phyloP scores from a whole-genome alignment of 495 filamentous ascomycete species.

The Friedmanniomyces endolithicus region DNA sequence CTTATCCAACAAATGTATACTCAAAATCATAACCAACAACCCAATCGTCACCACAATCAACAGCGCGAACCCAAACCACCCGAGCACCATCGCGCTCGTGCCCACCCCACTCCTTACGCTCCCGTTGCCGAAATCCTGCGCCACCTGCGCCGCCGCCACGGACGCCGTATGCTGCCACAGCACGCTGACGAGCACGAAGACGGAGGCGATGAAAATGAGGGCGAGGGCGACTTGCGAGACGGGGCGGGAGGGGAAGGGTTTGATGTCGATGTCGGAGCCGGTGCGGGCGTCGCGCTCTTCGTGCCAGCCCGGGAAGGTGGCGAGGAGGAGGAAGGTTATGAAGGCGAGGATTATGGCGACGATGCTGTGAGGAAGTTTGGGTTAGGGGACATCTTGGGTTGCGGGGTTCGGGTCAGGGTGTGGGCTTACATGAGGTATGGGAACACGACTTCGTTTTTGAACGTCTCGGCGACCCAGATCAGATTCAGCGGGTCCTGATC shows the following conservation, averaged over 20 bases:
- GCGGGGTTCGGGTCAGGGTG: background rate
- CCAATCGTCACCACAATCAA: slow-evolving; percentile 91
- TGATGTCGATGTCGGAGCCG: slow-evolving; percentile 57
- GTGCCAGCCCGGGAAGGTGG: slow-evolving; percentile 74
- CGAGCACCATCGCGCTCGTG: slow-evolving; percentile 84
- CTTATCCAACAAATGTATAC: slow-evolving; percentile 55
- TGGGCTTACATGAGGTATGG: slow-evolving; percentile 55
- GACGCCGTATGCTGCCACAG: slow-evolving; percentile 81
- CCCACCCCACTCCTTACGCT: slow-evolving; percentile 81
- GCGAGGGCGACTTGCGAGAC: slow-evolving; percentile 64
- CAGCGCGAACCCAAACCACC: slow-evolving; percentile 90
- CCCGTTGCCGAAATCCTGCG: slow-evolving; percentile 90
- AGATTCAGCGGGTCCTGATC: slow-evolving; percentile 71
- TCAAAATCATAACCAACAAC: slow-evolving; percentile 87
- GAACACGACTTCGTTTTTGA: slow-evolving; percentile 73
- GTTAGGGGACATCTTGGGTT: background rate
- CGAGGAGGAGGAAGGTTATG: slow-evolving; percentile 59
- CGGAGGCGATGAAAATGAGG: slow-evolving; percentile 66
- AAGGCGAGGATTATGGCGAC: slow-evolving; percentile 73
- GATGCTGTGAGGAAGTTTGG: slow-evolving; percentile 42
- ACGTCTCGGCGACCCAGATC: slow-evolving; percentile 66
- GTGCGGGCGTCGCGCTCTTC: slow-evolving; percentile 50
- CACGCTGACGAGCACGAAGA: slow-evolving; percentile 66
- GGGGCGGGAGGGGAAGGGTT: slow-evolving; percentile 64
- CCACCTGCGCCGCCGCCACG: slow-evolving; percentile 82